Evolutionary conservation across 371 early-diverging fungal genomes (phyloP), one percentile per base, ranked within the genome.

Genomic region (Mucor mucedo): DNA sequence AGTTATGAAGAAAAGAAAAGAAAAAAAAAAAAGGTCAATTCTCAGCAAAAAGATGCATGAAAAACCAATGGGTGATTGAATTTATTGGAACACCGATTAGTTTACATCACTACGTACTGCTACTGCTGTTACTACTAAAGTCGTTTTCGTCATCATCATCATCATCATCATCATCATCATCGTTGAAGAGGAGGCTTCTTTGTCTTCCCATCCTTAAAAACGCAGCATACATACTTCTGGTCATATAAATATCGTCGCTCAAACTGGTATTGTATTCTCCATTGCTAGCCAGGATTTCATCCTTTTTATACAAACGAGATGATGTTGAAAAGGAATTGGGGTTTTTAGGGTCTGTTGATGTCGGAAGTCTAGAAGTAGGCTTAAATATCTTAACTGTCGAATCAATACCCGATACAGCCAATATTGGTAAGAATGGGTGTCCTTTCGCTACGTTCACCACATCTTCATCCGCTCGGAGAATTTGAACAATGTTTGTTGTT

Each of bases 361-460:
- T 63, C 38, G 44, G 56, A 29, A 29, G 73, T 42, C 44, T 62
- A 38, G 85, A 78, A 0, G 72, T 83, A 4, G 91, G 88, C 48
- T 78, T 77, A 57, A 91, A 88, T 21, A 93, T 83, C 62, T 92
- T 91, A 48, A 88, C 72, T 2, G 89, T 89, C 21, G 82, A 72
- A 63, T 93, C 94, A 40, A 94, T 93, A 2, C 94, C 94, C 0
- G 88, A 82, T 7, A 70, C 69, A 0, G 70, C 91, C 77, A 75
- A 83, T 65, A 56, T 69, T 21, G 84, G 84, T 53, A 76, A 60
- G 11, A 53, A 61, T 3, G 84, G 84, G 66, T 83, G 84, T 4
- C 80, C 83, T 65, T 83, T 80, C 7, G 85, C 68, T 5, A 84
- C 84, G 66, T 89, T 87, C n/a, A 89, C 88, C 7, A 84, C 78